Evolutionary conservation across 78 protist species (phyloP).

Genomic region (Dictyostelium discoideum): dicty_2.7 NC_007088.5:7322501-7323000

Average conservation of each 20-base stretch:
- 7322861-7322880: neutral
- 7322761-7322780: neutral
- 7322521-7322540: too few species aligned
- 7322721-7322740: slow-evolving; percentile 34
- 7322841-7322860: neutral
- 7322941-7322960: neutral
- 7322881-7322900: slow-evolving; percentile 70
- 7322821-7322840: neutral
- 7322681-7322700: slow-evolving; percentile 46
- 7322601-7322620: neutral
- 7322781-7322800: slow-evolving; percentile 47
- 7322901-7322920: slow-evolving; percentile 56
- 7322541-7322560: too few species aligned
- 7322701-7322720: slow-evolving; percentile 19
- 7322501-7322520: too few species aligned
- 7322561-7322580: too few species aligned
- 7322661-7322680: slow-evolving; percentile 63
- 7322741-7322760: slow-evolving; percentile 43
- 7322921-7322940: slow-evolving; percentile 41
- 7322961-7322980: slow-evolving; percentile 33
- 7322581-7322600: neutral
- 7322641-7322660: slow-evolving; percentile 22
- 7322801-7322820: neutral
- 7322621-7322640: slow-evolving; percentile 8
- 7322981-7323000: slow-evolving; percentile 14